A percentile compares a stretch with the other conserved stretches of the same genome.
phyloP scores from a whole-genome alignment of 2,329 filamentous ascomycete genomes.

The Hymenoscyphus fraxineus region DNA sequence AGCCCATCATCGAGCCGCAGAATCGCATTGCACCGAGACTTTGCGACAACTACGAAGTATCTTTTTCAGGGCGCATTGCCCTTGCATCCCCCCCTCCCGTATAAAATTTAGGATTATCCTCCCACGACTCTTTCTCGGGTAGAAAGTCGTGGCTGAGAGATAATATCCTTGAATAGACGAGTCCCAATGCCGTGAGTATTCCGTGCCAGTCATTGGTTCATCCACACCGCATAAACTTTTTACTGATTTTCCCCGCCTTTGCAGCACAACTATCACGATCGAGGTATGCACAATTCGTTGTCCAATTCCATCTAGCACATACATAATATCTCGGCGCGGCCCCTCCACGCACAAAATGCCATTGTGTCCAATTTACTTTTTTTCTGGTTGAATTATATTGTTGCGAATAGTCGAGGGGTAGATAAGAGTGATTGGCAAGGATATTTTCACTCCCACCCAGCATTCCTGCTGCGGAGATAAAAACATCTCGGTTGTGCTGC shows the following conservation, averaged over 20 bases:
- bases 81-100: conserved; percentile 15
- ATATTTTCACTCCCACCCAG: background rate
- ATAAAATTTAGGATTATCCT: conserved; percentile 29
- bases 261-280: conserved; percentile 28
- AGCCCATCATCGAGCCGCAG: background rate
- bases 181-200: conserved; percentile 25
- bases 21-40: background rate
- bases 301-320: background rate
- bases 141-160: conserved; percentile 34
- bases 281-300: conserved; percentile 15
- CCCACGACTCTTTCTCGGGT: conserved; percentile 33
- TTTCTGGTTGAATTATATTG: background rate
- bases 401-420: background rate
- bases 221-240: background rate
- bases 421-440: background rate
- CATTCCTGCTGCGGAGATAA: background rate
- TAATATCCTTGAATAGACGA: conserved; percentile 26
- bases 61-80: conserved; percentile 12
- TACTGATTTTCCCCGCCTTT: conserved; percentile 14
- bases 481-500: background rate
- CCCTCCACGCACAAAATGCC: background rate
- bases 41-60: background rate
- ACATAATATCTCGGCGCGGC: background rate
- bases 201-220: background rate
- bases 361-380: background rate